Evolutionary conservation across 148 eudicot genomes (phyloP).

Genomic region (Persicaria tinctoria): DNA sequence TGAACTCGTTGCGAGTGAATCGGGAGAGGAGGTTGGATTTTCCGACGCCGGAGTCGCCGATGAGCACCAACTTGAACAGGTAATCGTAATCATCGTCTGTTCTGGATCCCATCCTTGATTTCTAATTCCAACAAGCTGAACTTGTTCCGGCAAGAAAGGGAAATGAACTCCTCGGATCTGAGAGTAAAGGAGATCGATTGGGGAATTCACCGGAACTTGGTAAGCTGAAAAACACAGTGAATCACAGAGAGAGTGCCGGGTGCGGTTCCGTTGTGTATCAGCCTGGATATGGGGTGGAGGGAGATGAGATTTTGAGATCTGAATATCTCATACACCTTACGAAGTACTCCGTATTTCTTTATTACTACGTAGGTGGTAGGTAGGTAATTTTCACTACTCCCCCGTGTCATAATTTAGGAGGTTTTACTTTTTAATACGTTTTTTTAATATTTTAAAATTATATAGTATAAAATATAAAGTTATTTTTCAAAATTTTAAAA

Average conservation of each 20-base stretch:
- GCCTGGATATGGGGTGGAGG: background rate
- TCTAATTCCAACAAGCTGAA: background rate
- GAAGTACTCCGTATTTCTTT: too few species aligned
- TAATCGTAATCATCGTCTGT: slow-evolving; percentile 48
- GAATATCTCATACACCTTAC: too few species aligned
- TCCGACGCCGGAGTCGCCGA: slow-evolving; percentile 56
- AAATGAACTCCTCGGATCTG: background rate
- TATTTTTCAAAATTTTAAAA: too few species aligned
- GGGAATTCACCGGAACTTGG: background rate
- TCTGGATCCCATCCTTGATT: slow-evolving; percentile 5
- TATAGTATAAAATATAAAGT: too few species aligned
- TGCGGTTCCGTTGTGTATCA: background rate
- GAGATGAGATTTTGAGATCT: slow-evolving; percentile 9
- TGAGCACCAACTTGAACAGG: slow-evolving; percentile 39
- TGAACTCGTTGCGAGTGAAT: slow-evolving; percentile 41
- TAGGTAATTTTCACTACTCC: too few species aligned
- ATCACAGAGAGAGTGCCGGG: background rate
- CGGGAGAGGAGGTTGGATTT: slow-evolving; percentile 50
- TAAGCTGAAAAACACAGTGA: background rate
- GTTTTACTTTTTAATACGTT: too few species aligned
- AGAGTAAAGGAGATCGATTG: background rate
- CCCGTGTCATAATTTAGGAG: too few species aligned
- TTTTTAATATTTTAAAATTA: too few species aligned
- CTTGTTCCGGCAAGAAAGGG: background rate
- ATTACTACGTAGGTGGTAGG: too few species aligned